phyloP scores from a whole-genome alignment of 2,329 filamentous ascomycete genomes.

The Sclerotinia trifoliorum region DNA sequence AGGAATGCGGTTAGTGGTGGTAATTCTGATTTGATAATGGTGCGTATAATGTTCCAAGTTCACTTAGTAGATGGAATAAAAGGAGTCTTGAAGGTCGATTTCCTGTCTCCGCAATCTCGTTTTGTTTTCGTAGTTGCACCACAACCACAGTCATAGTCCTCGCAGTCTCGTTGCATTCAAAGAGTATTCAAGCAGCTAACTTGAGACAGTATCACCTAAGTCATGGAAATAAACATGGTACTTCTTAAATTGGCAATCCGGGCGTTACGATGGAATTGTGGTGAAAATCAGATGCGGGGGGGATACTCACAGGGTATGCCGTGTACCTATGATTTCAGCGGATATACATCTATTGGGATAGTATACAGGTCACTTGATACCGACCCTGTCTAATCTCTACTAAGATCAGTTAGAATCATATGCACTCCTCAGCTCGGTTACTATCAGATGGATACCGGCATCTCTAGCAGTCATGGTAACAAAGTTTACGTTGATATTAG shows the following conservation, averaged over 20 bases:
- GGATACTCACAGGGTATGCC: neutral
- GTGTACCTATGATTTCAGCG: neutral
- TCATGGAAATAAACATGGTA: neutral
- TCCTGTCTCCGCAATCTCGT: no score
- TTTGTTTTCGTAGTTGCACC: neutral
- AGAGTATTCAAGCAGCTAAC: neutral
- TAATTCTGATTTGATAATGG: no score
- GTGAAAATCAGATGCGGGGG: neutral
- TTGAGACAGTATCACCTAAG: neutral
- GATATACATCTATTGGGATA: neutral
- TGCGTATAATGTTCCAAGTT: no score
- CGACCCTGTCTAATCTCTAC: conserved; percentile 60
- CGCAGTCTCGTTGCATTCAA: neutral
- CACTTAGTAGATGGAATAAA: no score
- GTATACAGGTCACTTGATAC: conserved; percentile 58
- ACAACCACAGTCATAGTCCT: no score
- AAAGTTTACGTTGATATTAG: neutral
- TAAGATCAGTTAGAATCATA: conserved; percentile 52
- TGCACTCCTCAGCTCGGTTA: conserved; percentile 74
- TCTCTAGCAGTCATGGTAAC: conserved; percentile 53
- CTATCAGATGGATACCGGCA: conserved; percentile 72
- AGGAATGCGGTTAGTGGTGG: no score
- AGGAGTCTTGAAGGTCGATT: no score
- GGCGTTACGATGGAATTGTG: neutral
- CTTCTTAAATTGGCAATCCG: neutral